Percentiles rank a stretch among this genome's conserved stretches.
Evolutionary conservation across 805 yeast genomes (phyloP).

Genomic region (Lipomyces sp.): DNA sequence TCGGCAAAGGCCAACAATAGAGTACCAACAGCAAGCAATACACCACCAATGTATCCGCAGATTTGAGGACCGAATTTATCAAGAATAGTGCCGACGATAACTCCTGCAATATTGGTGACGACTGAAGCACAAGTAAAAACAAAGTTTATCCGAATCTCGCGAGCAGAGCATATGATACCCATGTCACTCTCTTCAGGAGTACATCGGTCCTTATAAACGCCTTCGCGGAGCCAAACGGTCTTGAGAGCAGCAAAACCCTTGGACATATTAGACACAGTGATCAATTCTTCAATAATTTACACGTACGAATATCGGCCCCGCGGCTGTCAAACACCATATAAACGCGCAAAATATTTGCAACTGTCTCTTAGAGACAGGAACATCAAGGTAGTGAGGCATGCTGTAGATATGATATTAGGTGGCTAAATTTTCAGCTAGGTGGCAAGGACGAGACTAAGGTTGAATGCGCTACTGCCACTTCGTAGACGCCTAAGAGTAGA

Average conservation of each 20-base stretch:
- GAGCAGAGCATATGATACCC: slow-evolving; percentile 60
- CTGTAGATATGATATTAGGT: neutral
- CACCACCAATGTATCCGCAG: slow-evolving; percentile 75
- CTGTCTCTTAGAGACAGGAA: slow-evolving; percentile 43
- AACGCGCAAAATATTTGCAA: slow-evolving; percentile 75
- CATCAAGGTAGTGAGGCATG: slow-evolving; percentile 38
- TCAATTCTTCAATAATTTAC: neutral
- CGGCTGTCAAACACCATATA: slow-evolving; percentile 85
- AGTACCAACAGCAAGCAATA: slow-evolving; percentile 63
- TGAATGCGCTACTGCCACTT: neutral
- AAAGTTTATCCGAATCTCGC: slow-evolving; percentile 79
- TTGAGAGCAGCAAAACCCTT: slow-evolving; percentile 86
- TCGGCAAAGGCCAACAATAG: slow-evolving; percentile 51
- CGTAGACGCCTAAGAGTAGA: neutral
- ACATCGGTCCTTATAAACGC: slow-evolving; percentile 73
- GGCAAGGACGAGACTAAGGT: neutral
- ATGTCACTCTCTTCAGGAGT: slow-evolving; percentile 42
- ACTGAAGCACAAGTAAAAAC: slow-evolving; percentile 88
- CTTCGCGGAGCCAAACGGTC: slow-evolving; percentile 76
- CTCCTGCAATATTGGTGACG: slow-evolving; percentile 79
- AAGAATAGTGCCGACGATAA: slow-evolving; percentile 78
- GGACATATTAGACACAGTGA: neutral
- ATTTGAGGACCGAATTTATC: slow-evolving; percentile 81
- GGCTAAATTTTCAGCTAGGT: neutral
- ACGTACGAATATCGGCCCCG: slow-evolving; percentile 82